Base-by-base conservation (phyloP, 805 yeast genomes). In the Candida lessepsii region DNA sequence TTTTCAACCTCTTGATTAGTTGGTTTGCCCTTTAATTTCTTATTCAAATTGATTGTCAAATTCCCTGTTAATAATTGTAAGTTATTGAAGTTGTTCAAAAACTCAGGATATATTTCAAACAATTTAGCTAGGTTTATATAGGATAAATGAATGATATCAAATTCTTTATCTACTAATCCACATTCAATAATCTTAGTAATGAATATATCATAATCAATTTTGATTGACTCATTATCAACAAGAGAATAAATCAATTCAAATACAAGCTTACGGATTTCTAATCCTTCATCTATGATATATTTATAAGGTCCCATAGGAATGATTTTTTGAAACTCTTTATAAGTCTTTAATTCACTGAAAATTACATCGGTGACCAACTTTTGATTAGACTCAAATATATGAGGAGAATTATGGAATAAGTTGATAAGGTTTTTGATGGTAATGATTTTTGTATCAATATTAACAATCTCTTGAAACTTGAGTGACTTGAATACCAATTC, bases 301-400 rank as follows among this genome's bases (percentile, higher is more conserved):
- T 85, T 86, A 67, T 83, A 86, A 0, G 95, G 95, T 1, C 96
- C 96, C 78, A 88, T 86, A 34, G 82, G 83, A 24, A 87, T 81
- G 14, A 72, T 65, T 40, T 80, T 80, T 32, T 83, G 76, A 51
- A 77, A 80, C 41, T 76, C 74, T 23, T 71, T 74, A 47, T 75
- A 75, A 1, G 81, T 69, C 9, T 60, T 61, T 33, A 85, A 67
- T 52, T 84, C 87, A 4, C 60, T 63, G 48, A 73, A 73, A 2
- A 85, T 61, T 0, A 57, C 53, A 0, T 85, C 79, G 29, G 83
- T 58, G n/a, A 47, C 29, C 4, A 10, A 6, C 6, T 26, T n/a
- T 11, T 37, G 21, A 11, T 40, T 29, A 78, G 21, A 11, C 17
- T 41, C 39, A 18, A 39, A 19, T 5, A 39, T n/a, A 9, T 24